These are phyloP conservation scores for Hypholoma fasciculare DNA, from an alignment of 768 basidiomycete species.

Conservation along the genomic window DNA sequence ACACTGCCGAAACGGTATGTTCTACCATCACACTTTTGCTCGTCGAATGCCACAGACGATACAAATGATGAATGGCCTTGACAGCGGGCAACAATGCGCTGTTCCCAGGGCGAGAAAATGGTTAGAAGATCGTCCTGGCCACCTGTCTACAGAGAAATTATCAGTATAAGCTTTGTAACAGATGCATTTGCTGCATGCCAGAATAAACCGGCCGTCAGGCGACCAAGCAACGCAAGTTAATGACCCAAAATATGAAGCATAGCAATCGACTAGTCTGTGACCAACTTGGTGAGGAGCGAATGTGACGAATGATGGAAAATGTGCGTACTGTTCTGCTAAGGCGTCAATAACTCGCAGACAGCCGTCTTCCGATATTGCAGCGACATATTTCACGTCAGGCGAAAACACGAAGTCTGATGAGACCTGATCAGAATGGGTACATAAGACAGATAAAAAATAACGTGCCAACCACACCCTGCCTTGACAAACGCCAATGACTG, in stretches of 20 bases:
- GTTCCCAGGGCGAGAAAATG: slow-evolving; percentile 93
- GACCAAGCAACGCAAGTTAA: slow-evolving; percentile 93
- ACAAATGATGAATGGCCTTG: slow-evolving; percentile 98
- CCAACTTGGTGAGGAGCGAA: background rate
- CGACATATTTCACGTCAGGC: slow-evolving; percentile 89
- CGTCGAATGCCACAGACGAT: slow-evolving; percentile 86
- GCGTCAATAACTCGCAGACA: slow-evolving; percentile 89
- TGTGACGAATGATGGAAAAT: background rate
- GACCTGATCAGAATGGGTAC: background rate
- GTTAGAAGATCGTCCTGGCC: slow-evolving; percentile 97
- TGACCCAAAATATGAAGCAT: slow-evolving; percentile 92
- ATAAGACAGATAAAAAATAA: slow-evolving; percentile 2
- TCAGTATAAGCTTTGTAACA: background rate
- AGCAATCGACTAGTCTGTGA: slow-evolving; percentile 85
- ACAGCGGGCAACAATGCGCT: slow-evolving; percentile 91
- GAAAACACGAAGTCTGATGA: slow-evolving; percentile 85
- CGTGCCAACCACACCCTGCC: slow-evolving; percentile 71
- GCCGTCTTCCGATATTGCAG: slow-evolving; percentile 91
- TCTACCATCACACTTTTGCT: slow-evolving; percentile 81
- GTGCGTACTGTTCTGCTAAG: slow-evolving; percentile 75
- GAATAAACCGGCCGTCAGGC: slow-evolving; percentile 90
- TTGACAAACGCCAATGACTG: slow-evolving; percentile 84
- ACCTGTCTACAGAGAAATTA: slow-evolving; percentile 60
- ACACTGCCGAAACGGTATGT: slow-evolving; percentile 96
- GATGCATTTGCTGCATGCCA: slow-evolving; percentile 42